These are phyloP conservation scores for Pichia eremophila DNA, from an alignment of 805 yeast species.

Conservation along the genomic window DNA sequence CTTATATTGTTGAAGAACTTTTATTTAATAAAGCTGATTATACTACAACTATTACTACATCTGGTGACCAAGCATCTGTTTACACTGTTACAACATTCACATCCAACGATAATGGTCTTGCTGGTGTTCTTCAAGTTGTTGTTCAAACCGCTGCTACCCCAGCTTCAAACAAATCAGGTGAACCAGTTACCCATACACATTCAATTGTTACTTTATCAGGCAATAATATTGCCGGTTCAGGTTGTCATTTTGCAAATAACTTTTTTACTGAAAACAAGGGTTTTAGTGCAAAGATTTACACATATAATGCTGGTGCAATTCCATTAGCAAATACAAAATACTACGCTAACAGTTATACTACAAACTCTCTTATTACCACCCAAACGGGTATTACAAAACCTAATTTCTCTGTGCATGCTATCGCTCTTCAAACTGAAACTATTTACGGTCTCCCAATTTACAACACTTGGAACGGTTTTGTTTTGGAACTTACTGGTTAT, in stretches of 20 bases:
- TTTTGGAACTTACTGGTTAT: conserved; percentile 13
- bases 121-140: not conserved
- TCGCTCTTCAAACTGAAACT: not conserved
- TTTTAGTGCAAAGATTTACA: conserved; percentile 2
- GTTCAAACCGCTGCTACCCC: not conserved
- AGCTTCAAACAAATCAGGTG: not conserved
- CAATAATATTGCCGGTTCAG: conserved; percentile 5
- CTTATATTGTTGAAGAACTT: conserved; percentile 1
- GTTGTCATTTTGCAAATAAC: not conserved
- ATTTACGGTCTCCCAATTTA: not conserved
- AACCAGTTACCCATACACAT: not conserved
- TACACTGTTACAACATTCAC: not conserved
- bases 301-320: conserved; percentile 10
- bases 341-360: conserved; percentile 4
- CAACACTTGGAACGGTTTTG: not conserved
- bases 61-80: not conserved
- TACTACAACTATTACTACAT: not conserved
- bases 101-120: conserved; percentile 14
- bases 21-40: not conserved
- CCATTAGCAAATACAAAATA: not conserved
- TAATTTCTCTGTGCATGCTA: not conserved
- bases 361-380: conserved; percentile 1
- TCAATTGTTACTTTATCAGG: not conserved
- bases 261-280: not conserved
- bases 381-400: conserved; percentile 2